Percentiles rank a stretch among this genome's conserved stretches.
phyloP scores from a whole-genome alignment of 176 grass and related monocot species.

The Cenchrus americanus region DNA sequence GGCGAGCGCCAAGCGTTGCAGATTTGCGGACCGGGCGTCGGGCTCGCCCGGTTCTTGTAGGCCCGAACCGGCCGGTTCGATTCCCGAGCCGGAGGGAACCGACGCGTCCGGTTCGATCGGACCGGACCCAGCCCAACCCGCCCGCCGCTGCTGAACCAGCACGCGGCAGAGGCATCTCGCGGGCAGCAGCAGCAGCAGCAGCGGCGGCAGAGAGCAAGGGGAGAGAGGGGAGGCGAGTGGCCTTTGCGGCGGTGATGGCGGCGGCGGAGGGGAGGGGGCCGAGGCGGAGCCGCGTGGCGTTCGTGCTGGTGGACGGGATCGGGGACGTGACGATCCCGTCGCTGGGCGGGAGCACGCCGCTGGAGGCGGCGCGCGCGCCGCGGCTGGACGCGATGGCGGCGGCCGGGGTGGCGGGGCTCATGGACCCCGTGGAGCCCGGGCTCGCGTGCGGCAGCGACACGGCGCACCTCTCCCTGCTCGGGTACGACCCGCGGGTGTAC shows the following conservation, averaged over 20 bases:
- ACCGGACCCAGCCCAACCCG: slow-evolving; percentile 11
- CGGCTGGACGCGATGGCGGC: slow-evolving; percentile 75
- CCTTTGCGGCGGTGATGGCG: slow-evolving; percentile 23
- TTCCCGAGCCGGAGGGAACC: not conserved
- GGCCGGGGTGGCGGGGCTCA: slow-evolving; percentile 78
- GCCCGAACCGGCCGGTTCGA: slow-evolving; percentile 23
- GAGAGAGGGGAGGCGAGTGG: not conserved
- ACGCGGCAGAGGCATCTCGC: slow-evolving; percentile 16
- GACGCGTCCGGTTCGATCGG: not conserved
- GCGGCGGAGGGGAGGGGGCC: not conserved
- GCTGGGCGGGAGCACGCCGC: slow-evolving; percentile 51
- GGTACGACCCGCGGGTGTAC: slow-evolving; percentile 87
- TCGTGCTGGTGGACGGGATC: slow-evolving; percentile 85
- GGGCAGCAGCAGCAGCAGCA: not conserved
- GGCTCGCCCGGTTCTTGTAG: slow-evolving; percentile 26
- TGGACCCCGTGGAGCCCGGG: slow-evolving; percentile 91
- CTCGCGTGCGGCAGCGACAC: slow-evolving; percentile 94
- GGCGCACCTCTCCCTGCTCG: slow-evolving; percentile 86
- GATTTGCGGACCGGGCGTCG: slow-evolving; percentile 45
- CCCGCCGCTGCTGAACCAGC: slow-evolving; percentile 29
- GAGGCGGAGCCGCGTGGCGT: slow-evolving; percentile 60
- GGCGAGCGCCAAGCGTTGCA: slow-evolving; percentile 62
- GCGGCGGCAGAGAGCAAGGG: not conserved
- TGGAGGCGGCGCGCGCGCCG: slow-evolving; percentile 54
- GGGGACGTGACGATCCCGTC: slow-evolving; percentile 77